These are phyloP conservation scores for Mangifera indica DNA, from an alignment of 345 rosid genomes.

Conservation along the genomic window DNA sequence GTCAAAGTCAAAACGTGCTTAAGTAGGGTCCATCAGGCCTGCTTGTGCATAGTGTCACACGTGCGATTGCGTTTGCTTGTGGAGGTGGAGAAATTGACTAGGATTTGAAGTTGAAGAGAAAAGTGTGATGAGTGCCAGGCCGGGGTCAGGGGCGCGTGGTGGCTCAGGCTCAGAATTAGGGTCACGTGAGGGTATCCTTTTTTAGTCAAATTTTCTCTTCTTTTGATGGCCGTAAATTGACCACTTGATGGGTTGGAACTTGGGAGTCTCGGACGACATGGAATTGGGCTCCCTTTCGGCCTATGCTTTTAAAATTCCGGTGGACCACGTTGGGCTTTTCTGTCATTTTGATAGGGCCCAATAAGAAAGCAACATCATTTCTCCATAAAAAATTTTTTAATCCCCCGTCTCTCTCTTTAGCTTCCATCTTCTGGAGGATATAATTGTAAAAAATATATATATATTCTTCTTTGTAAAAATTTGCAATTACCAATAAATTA, in stretches of 20 bases:
- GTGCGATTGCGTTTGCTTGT: slow-evolving; percentile 24
- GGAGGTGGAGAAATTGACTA: slow-evolving; percentile 4
- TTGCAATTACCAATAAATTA: too few species aligned
- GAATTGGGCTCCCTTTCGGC: slow-evolving; percentile 16
- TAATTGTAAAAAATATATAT: too few species aligned
- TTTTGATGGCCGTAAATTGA: slow-evolving; percentile 30
- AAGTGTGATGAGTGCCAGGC: background rate
- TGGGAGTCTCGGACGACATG: background rate
- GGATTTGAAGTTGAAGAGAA: background rate
- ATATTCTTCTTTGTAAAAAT: too few species aligned
- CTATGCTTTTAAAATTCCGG: background rate
- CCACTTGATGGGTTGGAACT: background rate
- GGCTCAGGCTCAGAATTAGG: slow-evolving; percentile 30
- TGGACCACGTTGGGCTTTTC: slow-evolving; percentile 16
- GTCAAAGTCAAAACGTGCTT: slow-evolving; percentile 20
- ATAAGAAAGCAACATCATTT: background rate
- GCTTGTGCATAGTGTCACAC: slow-evolving; percentile 24
- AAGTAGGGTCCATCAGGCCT: background rate
- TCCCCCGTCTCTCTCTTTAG: too few species aligned
- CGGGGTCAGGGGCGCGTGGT: slow-evolving; percentile 16
- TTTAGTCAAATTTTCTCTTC: slow-evolving; percentile 35
- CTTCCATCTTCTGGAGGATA: too few species aligned
- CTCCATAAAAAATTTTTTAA: too few species aligned
- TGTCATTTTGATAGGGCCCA: slow-evolving; percentile 5
- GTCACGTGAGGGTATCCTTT: slow-evolving; percentile 35